A percentile compares a stretch with the other conserved stretches of the same genome.
Conservation (phyloP, 495 filamentous ascomycete species). For the Clavariopsis aquatica region DNA sequence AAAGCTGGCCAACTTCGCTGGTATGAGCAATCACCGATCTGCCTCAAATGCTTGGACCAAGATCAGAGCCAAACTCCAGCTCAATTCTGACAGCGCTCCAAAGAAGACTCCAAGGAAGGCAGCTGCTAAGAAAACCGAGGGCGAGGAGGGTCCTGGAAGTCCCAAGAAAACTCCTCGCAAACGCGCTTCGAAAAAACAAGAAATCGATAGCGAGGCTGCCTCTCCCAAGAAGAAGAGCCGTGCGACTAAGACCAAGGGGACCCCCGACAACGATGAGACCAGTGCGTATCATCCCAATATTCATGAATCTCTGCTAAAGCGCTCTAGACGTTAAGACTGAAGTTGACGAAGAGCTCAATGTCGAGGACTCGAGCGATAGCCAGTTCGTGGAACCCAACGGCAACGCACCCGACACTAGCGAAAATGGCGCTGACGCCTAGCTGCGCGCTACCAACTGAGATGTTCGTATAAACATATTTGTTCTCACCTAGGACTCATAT, state of each 20-base stretch:
- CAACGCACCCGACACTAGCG: not conserved
- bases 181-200: conserved; percentile 30
- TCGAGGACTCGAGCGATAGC: conserved; percentile 13
- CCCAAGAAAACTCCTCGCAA: conserved; percentile 30
- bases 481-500: not conserved
- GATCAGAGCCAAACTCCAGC: conserved; percentile 48
- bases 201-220: conserved; percentile 18
- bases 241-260: conserved; percentile 28
- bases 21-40: conserved; percentile 50
- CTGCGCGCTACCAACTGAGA: not conserved
- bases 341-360: not conserved
- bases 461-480: not conserved
- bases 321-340: conserved; percentile 1
- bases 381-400: not conserved
- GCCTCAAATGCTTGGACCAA: conserved; percentile 54
- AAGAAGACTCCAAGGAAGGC: conserved; percentile 18
- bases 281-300: not conserved
- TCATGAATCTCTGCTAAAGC: not conserved
- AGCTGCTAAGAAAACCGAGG: conserved; percentile 18
- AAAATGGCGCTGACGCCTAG: not conserved
- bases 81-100: not conserved
- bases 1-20: conserved; percentile 36
- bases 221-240: conserved; percentile 30
- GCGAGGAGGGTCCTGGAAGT: conserved; percentile 5
- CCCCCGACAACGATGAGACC: conserved; percentile 5